Conservation (phyloP, 768 basidiomycete species). For the button mushroom (Agaricus bisporus) region DNA sequence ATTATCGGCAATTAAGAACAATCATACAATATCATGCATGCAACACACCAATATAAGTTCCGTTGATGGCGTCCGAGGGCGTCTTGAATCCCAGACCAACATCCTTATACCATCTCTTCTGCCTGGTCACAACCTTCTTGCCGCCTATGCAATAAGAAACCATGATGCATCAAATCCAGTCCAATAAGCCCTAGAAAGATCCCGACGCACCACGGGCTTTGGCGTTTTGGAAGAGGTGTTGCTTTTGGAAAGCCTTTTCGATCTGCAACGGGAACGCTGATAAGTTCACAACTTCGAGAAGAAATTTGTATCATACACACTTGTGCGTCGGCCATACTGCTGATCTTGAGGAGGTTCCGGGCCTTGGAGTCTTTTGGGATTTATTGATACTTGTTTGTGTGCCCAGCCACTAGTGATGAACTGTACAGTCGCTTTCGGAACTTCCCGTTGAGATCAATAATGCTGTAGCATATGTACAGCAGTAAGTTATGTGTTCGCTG, state of each 20-base stretch:
- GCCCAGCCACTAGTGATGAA: constrained; percentile 31
- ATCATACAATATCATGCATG: constrained; percentile 2
- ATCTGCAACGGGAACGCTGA: constrained; percentile 42
- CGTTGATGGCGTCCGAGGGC: constrained; percentile 89
- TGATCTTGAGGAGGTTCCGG: constrained; percentile 38
- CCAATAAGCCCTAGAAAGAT: constrained; percentile 7
- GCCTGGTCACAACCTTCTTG: constrained; percentile 91
- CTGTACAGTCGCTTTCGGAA: constrained; percentile 37
- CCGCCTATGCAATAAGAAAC: constrained; percentile 43
- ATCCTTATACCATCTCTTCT: constrained; percentile 99
- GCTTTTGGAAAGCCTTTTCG: constrained; percentile 98
- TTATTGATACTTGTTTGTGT: constrained; percentile 38
- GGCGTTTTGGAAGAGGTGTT: constrained; percentile 95
- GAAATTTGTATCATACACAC: constrained; percentile 24
- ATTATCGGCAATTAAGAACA: neutral
- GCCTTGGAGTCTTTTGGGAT: constrained; percentile 26
- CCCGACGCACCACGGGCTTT: constrained; percentile 79
- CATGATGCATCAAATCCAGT: constrained; percentile 12
- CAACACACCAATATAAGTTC: constrained; percentile 87
- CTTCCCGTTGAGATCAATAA: constrained; percentile 18
- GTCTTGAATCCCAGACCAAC: constrained; percentile 97
- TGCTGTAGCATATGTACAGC: too few species aligned
- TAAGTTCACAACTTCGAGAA: neutral
- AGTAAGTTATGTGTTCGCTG: too few species aligned
- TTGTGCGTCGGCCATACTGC: constrained; percentile 56